Evolutionary conservation across 495 filamentous ascomycete species (phyloP).

Genomic region (Viridothelium virens): DNA sequence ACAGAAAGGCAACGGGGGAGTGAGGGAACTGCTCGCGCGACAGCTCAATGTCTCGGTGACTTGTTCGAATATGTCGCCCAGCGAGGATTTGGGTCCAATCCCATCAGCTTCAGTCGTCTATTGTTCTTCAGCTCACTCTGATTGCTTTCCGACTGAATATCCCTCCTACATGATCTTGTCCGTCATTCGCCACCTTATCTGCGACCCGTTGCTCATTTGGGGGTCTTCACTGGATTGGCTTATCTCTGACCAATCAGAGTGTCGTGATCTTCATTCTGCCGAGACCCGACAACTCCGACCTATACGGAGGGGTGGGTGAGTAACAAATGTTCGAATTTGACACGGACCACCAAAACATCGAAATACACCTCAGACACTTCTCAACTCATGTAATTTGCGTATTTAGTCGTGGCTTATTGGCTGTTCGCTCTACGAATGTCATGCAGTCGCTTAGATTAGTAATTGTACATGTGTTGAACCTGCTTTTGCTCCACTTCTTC

Average conservation of each 20-base stretch:
- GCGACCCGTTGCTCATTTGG: background rate
- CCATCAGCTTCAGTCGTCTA: background rate
- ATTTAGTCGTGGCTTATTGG: too few relatives aligned
- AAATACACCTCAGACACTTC: too few relatives aligned
- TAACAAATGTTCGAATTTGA: too few relatives aligned
- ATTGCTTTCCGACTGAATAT: background rate
- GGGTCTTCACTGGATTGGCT: background rate
- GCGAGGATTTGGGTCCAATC: background rate
- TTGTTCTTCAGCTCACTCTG: background rate
- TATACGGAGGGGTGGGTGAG: too few relatives aligned
- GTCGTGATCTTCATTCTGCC: background rate
- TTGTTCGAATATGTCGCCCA: too few relatives aligned
- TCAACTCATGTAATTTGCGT: too few relatives aligned
- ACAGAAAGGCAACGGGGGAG: background rate
- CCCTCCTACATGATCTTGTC: background rate
- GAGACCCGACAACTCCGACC: background rate
- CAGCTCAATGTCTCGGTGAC: background rate
- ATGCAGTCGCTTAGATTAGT: too few relatives aligned
- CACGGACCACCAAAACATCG: too few relatives aligned
- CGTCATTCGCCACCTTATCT: background rate
- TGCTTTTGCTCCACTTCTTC: too few relatives aligned
- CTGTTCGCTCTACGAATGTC: too few relatives aligned
- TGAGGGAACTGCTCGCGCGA: background rate
- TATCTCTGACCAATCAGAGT: conserved; percentile 7
- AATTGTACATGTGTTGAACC: too few relatives aligned